Percentiles rank a stretch among this genome's conserved stretches.
These are phyloP conservation scores for Fusarium torreyae DNA, from an alignment of 2,329 filamentous ascomycete genomes.

Conservation along the genomic window DNA sequence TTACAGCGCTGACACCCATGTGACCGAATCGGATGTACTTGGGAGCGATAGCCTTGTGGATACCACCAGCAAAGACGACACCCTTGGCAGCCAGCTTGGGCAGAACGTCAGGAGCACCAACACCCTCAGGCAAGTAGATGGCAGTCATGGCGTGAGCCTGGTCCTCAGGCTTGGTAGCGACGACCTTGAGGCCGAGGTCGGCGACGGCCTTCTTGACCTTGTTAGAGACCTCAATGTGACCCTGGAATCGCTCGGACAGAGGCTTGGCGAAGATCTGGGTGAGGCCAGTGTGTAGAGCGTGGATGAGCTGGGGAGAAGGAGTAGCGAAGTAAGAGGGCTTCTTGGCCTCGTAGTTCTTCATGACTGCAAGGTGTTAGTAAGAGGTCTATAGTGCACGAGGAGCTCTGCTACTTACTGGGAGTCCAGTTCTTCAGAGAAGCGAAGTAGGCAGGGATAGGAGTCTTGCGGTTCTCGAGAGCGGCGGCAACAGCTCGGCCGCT, in stretches of 20 bases:
- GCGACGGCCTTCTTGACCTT: conserved; percentile 87
- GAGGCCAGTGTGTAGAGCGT: conserved; percentile 90
- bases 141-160: conserved; percentile 99
- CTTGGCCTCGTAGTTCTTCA: conserved; percentile 98
- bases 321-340: conserved; percentile 99
- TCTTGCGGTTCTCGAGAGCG: conserved; percentile 82
- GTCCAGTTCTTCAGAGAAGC: conserved; percentile 98
- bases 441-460: conserved; percentile 89
- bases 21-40: conserved; percentile 97
- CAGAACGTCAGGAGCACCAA: conserved; percentile 86
- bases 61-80: conserved; percentile 92
- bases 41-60: conserved; percentile 94
- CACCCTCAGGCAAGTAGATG: conserved; percentile 90
- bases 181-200: conserved; percentile 87
- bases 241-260: conserved; percentile 85
- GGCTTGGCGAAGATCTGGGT: conserved; percentile 87
- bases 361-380: conserved; percentile 70
- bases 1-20: conserved; percentile 93
- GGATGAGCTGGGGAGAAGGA: conserved; percentile 92
- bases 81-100: conserved; percentile 88
- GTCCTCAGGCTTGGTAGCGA: conserved; percentile 87
- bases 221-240: conserved; percentile 84
- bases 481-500: conserved; percentile 88
- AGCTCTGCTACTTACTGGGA: conserved; percentile 73
- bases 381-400: neutral